phyloP scores from a whole-genome alignment of 176 grass and related monocot genomes.

The Eleusine indica region DNA sequence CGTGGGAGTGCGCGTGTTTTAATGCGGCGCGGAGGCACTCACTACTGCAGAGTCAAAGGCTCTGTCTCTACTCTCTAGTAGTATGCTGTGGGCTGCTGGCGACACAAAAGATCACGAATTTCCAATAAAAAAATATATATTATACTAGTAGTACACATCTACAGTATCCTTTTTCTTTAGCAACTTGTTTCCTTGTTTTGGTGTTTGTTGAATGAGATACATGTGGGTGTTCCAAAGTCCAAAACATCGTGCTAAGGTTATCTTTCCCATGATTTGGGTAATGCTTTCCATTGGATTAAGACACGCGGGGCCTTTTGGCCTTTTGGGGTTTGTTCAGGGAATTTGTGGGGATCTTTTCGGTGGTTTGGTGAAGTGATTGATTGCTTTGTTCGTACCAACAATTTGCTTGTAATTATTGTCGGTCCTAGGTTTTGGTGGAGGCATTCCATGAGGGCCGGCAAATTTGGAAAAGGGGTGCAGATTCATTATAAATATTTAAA shows the following conservation, averaged over 20 bases:
- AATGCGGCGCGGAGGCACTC: not conserved
- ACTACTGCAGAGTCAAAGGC: not conserved
- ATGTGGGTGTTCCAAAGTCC: not conserved
- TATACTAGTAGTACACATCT: not conserved
- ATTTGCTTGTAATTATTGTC: not conserved
- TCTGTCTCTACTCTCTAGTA: not conserved
- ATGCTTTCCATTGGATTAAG: conserved; percentile 11
- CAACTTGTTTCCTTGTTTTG: not conserved
- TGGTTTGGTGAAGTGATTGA: conserved; percentile 3
- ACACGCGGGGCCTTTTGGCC: conserved; percentile 1
- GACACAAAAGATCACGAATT: not conserved
- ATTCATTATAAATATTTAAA: not conserved
- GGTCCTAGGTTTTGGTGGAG: not conserved
- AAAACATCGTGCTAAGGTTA: not conserved
- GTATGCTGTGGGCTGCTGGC: not conserved
- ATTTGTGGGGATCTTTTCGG: conserved; percentile 1
- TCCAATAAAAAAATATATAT: not conserved
- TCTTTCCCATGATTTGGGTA: not conserved
- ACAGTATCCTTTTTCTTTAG: not conserved
- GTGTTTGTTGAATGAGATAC: not conserved
- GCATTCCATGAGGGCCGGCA: not conserved
- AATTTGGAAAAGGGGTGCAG: not conserved
- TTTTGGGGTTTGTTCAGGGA: conserved; percentile 17
- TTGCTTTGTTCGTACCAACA: conserved; percentile 7
- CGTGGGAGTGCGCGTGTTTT: conserved; percentile 29